phyloP scores from a whole-genome alignment of 1,284 basidiomycete species.

The Sutorius eximius region DNA sequence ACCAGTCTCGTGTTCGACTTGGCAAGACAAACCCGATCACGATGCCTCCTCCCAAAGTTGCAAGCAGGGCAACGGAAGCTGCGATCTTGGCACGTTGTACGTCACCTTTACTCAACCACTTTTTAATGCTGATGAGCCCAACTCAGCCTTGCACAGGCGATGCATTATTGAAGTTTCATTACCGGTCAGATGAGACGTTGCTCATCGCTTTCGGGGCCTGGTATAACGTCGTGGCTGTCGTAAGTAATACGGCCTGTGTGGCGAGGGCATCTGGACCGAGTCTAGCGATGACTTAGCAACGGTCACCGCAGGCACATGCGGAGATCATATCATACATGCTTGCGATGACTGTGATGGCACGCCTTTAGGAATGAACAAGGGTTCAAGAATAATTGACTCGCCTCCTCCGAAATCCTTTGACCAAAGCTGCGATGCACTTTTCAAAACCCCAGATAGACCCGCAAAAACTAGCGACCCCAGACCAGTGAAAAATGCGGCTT shows the following conservation, averaged over 20 bases:
- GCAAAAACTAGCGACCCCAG: slow-evolving; percentile 18
- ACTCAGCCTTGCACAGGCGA: slow-evolving; percentile 2
- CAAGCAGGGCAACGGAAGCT: slow-evolving; percentile 18
- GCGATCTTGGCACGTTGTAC: slow-evolving; percentile 26
- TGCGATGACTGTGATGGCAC: slow-evolving; percentile 22
- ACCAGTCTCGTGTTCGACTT: not conserved
- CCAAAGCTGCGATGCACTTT: slow-evolving; percentile 32
- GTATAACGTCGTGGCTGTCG: slow-evolving; percentile 27
- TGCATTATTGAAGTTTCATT: slow-evolving; percentile 11
- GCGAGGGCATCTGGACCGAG: slow-evolving; percentile 30
- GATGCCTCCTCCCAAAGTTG: slow-evolving; percentile 20
- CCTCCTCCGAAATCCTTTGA: slow-evolving; percentile 33
- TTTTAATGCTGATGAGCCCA: slow-evolving; percentile 17
- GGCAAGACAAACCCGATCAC: slow-evolving; percentile 17
- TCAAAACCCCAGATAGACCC: slow-evolving; percentile 22
- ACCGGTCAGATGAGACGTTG: slow-evolving; percentile 26
- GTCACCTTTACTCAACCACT: slow-evolving; percentile 24
- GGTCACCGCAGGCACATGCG: not conserved
- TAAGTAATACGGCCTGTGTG: slow-evolving; percentile 28
- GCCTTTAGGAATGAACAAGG: slow-evolving; percentile 7
- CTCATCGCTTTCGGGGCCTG: slow-evolving; percentile 24
- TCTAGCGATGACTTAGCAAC: slow-evolving; percentile 13
- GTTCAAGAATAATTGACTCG: slow-evolving; percentile 4
- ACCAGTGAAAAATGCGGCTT: slow-evolving; percentile 15
- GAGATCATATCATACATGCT: slow-evolving; percentile 25